Base-by-base conservation (phyloP, 1,139 yeast genomes). In the Lodderomyces orthopsilosis region DNA sequence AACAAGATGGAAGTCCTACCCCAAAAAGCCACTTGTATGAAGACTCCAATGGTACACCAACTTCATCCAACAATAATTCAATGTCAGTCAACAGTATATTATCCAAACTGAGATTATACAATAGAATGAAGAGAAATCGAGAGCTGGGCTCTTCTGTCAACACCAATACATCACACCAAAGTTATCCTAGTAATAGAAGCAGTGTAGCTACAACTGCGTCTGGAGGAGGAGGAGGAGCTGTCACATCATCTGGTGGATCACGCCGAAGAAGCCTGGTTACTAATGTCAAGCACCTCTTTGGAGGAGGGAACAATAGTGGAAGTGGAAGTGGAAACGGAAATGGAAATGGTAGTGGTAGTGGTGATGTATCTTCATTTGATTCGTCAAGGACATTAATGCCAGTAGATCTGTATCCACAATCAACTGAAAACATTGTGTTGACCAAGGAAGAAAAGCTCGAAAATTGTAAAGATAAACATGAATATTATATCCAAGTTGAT, bases 71-170 rank as follows among this genome's bases (percentile, higher is more conserved):
- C 33, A 32, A 21, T 23, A n/a, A 21, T 8, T 12, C 42, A 27
- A 34, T 6, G 22, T 14, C 38, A 4, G 46, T 66, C 10, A 67
- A 65, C 48, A 53, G 59, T n/a, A 48, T 71, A 12, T 57, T 70
- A 19, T 58, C 69, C 13, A 72, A 71, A 46, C 64, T 74, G 6
- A 59, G 61, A 47, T 52, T 72, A 23, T 72, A 72, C 50, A 65
- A 62, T 49, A 62, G 67, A 46, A 54, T 71, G 22, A 70, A 65
- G 49, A 70, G 68, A 47, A 59, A 66, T 45, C 59, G 77, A 12
- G 75, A 70, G 41, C 70, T 67, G 62, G 53, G 63, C 2, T 54
- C 66, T 19, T 66, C 72, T 2, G 46, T 59, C 37, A 56, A 55
- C 34, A 68, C 73, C 33, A 56, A 51, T 10, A 41, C 53, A 4